Evolutionary conservation across 2,329 filamentous ascomycete genomes (phyloP).

Genomic region (Pyrenophora graminea): DNA sequence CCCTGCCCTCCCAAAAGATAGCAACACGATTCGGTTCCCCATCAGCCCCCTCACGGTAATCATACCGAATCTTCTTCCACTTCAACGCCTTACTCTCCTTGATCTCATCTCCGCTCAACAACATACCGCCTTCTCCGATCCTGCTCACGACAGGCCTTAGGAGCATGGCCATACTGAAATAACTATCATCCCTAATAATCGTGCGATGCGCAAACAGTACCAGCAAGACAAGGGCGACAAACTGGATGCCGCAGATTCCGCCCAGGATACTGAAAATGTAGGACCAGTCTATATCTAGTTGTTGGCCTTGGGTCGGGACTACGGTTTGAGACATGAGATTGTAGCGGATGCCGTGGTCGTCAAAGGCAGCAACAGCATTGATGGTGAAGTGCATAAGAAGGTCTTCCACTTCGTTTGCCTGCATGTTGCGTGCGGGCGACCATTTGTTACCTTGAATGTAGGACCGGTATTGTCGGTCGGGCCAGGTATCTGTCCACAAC

Average conservation of each 20-base stretch:
- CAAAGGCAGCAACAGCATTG: constrained; percentile 39
- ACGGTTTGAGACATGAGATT: constrained; percentile 16
- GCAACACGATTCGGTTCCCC: constrained; percentile 36
- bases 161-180: constrained; percentile 40
- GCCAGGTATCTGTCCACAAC: constrained; percentile 13
- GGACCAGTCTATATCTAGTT: constrained; percentile 37
- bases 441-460: constrained; percentile 34
- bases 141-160: constrained; percentile 33
- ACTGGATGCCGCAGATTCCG: constrained; percentile 31
- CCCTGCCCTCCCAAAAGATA: constrained; percentile 33
- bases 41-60: constrained; percentile 32
- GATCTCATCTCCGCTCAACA: constrained; percentile 37
- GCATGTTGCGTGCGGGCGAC: constrained; percentile 24
- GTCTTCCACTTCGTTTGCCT: constrained; percentile 19
- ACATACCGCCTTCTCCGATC: constrained; percentile 26
- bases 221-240: constrained; percentile 5
- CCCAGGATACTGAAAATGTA: constrained; percentile 20
- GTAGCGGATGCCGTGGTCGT: constrained; percentile 39
- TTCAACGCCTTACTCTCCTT: constrained; percentile 29
- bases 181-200: constrained; percentile 40
- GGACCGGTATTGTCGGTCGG: constrained; percentile 17
- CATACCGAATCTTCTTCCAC: constrained; percentile 38
- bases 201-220: constrained; percentile 31
- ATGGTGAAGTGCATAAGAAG: constrained; percentile 37
- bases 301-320: constrained; percentile 27